A percentile compares a stretch with the other conserved stretches of the same genome.
These are phyloP conservation scores for Symbiodinium pilosum DNA, from an alignment of 73 alveolate genomes.

Conservation along the genomic window DNA sequence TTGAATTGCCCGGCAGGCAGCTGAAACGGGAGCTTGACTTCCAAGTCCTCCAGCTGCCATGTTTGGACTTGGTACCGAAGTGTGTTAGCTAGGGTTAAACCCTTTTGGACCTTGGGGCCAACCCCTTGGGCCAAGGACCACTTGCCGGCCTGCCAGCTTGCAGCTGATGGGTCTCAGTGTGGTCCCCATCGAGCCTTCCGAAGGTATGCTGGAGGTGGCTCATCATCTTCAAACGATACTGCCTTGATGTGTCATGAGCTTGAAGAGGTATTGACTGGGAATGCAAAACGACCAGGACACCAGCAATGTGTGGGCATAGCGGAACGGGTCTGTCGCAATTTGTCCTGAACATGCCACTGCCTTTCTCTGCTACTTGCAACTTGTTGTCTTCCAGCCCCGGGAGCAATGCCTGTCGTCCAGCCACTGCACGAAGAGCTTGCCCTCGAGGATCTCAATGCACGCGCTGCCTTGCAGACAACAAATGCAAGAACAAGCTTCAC, in stretches of 20 bases:
- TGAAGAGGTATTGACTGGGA: too few species aligned
- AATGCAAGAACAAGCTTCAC: neutral
- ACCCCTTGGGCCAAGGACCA: slow-evolving; percentile 89
- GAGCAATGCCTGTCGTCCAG: slow-evolving; percentile 51
- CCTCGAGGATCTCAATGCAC: slow-evolving; percentile 74
- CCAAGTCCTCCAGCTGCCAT: slow-evolving; percentile 27
- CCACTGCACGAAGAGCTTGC: slow-evolving; percentile 42
- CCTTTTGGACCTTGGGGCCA: slow-evolving; percentile 92
- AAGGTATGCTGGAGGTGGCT: slow-evolving; percentile 48
- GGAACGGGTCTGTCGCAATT: slow-evolving; percentile 17
- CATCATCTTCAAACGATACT: slow-evolving; percentile 30
- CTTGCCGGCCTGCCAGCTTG: slow-evolving; percentile 39
- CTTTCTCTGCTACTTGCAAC: too few species aligned
- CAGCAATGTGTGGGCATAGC: slow-evolving; percentile 11
- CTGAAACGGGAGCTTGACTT: slow-evolving; percentile 70
- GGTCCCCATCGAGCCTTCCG: slow-evolving; percentile 74
- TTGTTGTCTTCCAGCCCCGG: neutral
- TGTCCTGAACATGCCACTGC: slow-evolving; percentile 31
- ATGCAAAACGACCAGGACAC: neutral
- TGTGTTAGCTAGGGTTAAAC: neutral
- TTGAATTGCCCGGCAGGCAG: slow-evolving; percentile 84
- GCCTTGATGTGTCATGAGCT: neutral
- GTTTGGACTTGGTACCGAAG: neutral
- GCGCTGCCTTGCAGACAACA: slow-evolving; percentile 32
- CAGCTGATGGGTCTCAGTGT: neutral